These are phyloP conservation scores for Yamadazyma pseudoaaseri DNA, from an alignment of 1,139 yeast species.

Conservation along the genomic window DNA sequence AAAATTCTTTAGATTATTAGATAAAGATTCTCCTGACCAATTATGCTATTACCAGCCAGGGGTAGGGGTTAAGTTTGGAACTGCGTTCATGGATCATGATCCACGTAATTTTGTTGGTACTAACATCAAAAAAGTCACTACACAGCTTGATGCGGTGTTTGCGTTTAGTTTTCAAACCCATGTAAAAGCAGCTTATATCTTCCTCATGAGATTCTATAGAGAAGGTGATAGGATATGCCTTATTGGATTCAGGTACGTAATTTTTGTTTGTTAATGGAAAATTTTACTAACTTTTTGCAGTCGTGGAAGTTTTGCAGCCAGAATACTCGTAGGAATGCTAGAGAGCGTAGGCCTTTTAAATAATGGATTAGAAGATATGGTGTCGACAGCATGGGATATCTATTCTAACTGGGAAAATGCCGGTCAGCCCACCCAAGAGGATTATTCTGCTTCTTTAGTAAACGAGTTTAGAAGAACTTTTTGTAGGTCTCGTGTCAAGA, in stretches of 20 bases:
- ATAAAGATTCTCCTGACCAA: slow-evolving; percentile 41
- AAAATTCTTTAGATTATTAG: slow-evolving; percentile 51
- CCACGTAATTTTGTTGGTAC: slow-evolving; percentile 20
- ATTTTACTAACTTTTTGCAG: slow-evolving; percentile 23
- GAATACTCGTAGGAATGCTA: slow-evolving; percentile 63
- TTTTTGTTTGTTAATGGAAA: background rate
- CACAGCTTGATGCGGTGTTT: slow-evolving; percentile 44
- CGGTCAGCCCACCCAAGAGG: slow-evolving; percentile 51
- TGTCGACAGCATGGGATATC: slow-evolving; percentile 58
- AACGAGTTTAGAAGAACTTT: slow-evolving; percentile 53
- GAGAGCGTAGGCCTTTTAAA: slow-evolving; percentile 57
- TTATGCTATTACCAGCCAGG: slow-evolving; percentile 68
- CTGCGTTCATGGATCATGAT: slow-evolving; percentile 23
- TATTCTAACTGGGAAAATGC: slow-evolving; percentile 62
- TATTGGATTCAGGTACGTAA: slow-evolving; percentile 52
- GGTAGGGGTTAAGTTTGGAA: slow-evolving; percentile 50
- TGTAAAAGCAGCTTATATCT: slow-evolving; percentile 55
- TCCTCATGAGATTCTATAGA: slow-evolving; percentile 45
- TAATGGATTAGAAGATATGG: slow-evolving; percentile 52
- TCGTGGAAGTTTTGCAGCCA: slow-evolving; percentile 64
- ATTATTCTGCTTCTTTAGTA: slow-evolving; percentile 40
- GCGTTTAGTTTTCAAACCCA: slow-evolving; percentile 56
- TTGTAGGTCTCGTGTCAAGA: slow-evolving; percentile 39
- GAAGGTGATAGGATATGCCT: slow-evolving; percentile 51
- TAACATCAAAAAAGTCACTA: slow-evolving; percentile 15